These are phyloP conservation scores for Eruca vesicaria DNA, from an alignment of 441 rosid species.

Conservation along the genomic window DNA sequence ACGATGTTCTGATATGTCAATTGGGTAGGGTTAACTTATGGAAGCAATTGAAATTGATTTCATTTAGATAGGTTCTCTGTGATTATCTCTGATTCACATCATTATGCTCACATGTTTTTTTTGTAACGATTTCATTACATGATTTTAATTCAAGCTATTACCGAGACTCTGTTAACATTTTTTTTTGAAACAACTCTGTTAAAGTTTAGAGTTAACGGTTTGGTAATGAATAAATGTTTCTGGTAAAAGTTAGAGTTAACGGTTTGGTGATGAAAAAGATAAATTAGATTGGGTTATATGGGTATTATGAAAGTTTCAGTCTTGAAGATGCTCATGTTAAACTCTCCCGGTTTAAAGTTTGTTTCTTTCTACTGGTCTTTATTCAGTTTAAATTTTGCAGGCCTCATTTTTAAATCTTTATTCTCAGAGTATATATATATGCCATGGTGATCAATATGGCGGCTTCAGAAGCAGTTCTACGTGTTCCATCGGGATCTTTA, in stretches of 20 bases:
- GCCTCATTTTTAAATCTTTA: background rate
- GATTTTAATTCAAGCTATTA: background rate
- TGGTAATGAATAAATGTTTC: background rate
- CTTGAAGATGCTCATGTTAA: background rate
- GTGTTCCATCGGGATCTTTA: constrained; percentile 35
- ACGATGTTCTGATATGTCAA: background rate
- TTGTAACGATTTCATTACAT: background rate
- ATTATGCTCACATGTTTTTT: background rate
- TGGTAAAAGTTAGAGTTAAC: background rate
- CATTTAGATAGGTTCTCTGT: background rate
- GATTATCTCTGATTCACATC: background rate
- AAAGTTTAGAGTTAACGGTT: background rate
- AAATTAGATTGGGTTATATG: background rate
- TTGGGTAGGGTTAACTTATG: background rate
- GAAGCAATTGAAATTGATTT: constrained; percentile 5
- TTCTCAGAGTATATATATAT: background rate
- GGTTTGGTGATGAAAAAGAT: background rate
- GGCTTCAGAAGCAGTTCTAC: constrained; percentile 42
- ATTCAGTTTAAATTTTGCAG: background rate
- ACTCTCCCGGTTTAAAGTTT: constrained; percentile 7
- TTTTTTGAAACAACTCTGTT: too few species aligned
- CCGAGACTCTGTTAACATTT: background rate
- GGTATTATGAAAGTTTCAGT: background rate
- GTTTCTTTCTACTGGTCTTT: background rate
- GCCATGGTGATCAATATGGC: constrained; percentile 36